Evolutionary conservation across 192 early-diverging fungal genomes (phyloP), one percentile per base, ranked within the genome.

Genomic region (Coemansia sp.): DNA sequence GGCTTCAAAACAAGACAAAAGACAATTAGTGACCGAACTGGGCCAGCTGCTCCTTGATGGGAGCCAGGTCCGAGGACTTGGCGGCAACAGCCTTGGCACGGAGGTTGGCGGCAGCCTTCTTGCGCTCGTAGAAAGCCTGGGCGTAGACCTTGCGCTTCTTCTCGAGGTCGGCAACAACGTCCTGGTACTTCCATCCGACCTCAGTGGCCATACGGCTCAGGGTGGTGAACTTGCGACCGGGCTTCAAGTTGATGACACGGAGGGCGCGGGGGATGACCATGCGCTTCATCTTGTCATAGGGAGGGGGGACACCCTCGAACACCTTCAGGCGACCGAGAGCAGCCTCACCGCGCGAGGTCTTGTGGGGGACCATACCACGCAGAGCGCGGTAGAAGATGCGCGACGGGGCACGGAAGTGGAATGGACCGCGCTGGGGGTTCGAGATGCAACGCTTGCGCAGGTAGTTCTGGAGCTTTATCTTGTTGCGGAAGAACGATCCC

Each of bases 131-230:
- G 89, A 86, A 97, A 72, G 92, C 95, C 76, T 90, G 84, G 81
- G 85, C 82, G 85, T 93, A 92, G 83, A 91, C 92, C 93, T 98
- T 98, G 84, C 98, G 92, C 93, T 99, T 98, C 86, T 94, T 95
- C 88, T 99, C 98, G 66, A 99, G 89, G 79, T 91, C 89, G 84
- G 88, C 89, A 77, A 99, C 93, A 69, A 99, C 92, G 74, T 94
- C 95, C 84, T 95, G 87, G 93, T 98, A 98, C 87, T 98, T 99
- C 98, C 98, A 99, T 72, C 98, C 96, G 78, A 99, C 92, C 88
- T 98, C 98, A 77, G 87, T 78, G 53, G 93, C 90, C 84, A 99
- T 88, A 73, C 94, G 90, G 86, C 94, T 92, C 68, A 99, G 83
- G 72, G 91, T 92, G 84, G 94, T 93, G 93, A 88, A 99, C 91